Conservation (phyloP, 2,329 filamentous ascomycete species). For the Cladosporium austrohemisphaericum region DNA sequence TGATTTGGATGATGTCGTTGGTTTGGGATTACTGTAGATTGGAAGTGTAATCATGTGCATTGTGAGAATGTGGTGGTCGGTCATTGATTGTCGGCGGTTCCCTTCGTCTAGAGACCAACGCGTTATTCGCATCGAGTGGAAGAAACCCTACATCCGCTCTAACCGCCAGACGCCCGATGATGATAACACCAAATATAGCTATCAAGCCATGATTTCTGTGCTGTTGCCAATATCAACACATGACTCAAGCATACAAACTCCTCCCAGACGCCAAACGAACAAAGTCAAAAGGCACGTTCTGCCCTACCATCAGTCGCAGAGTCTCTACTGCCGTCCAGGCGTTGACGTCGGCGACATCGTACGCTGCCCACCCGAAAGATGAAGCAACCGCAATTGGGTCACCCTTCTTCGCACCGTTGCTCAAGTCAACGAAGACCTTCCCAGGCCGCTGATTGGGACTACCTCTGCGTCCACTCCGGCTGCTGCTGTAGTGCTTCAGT, state of each 20-base stretch:
- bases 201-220: too few species aligned
- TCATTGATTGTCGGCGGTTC: too few species aligned
- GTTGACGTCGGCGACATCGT: constrained; percentile 73
- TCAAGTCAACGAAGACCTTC: constrained; percentile 78
- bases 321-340: constrained; percentile 84
- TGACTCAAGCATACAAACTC: constrained; percentile 31
- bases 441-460: constrained; percentile 35
- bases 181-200: too few species aligned
- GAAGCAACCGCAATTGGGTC: constrained; percentile 69
- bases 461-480: constrained; percentile 25
- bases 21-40: too few species aligned
- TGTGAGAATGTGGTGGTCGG: too few species aligned
- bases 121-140: too few species aligned
- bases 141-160: too few species aligned
- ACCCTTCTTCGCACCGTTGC: constrained; percentile 60
- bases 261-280: constrained; percentile 67
- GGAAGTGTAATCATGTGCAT: too few species aligned
- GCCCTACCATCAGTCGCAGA: constrained; percentile 70
- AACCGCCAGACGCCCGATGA: too few species aligned
- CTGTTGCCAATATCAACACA: too few species aligned
- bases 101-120: too few species aligned
- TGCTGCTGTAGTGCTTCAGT: constrained; percentile 60
- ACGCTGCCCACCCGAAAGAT: constrained; percentile 72
- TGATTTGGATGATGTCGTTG: too few species aligned
- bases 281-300: constrained; percentile 86